Evolutionary conservation across 345 rosid species (phyloP), one percentile per base, ranked within the genome.

Genomic region (Citrus sinensis): DNA sequence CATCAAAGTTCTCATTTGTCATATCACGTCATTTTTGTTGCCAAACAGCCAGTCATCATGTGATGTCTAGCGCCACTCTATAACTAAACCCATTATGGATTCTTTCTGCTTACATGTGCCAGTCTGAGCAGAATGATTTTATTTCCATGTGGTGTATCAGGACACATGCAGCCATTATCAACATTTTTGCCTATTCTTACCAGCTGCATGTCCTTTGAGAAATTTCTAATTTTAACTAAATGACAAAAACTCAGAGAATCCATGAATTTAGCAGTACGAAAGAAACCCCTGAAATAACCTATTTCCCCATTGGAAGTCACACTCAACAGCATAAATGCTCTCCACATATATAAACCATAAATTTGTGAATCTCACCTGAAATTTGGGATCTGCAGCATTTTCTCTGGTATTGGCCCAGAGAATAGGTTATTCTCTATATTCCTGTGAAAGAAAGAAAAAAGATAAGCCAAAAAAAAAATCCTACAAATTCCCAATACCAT

Each of bases 381-480:
- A 42, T 69, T 83, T 54, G 98, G 95, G 76, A 97, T 90, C 81
- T 78, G 83, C 76, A 90, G 89, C 81, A 97, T 42, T 76, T 90
- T 89, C 7, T 86, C 90, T 42, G 99, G 99, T 83, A 97, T 93
- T 39, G 97, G 93, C 77, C 99, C 99, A 46, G 84, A 40, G 83
- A 97, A 97, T 74, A 84, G 90, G 82, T 97, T 97, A 76, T 97
- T 92, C 87, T 92, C 98, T 80, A 97, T 70, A 79, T 97, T 93
- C 92, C 99, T 97, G 92, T 30, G 67, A 79, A 80, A 51, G 61
- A 5, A 32, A 27, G 66, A 35, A 14, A 70, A 78, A 78, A 64
- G 49, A 76, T 30, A 46, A 61, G 80, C 62, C n/a, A 34, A 32
- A 54, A 37, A 75, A 63, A 24, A 29, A 37, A 70, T 46, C 75